Evolutionary conservation across 371 early-diverging fungal species (phyloP).

Genomic region (Batrachochytrium dendrobatidis): DNA sequence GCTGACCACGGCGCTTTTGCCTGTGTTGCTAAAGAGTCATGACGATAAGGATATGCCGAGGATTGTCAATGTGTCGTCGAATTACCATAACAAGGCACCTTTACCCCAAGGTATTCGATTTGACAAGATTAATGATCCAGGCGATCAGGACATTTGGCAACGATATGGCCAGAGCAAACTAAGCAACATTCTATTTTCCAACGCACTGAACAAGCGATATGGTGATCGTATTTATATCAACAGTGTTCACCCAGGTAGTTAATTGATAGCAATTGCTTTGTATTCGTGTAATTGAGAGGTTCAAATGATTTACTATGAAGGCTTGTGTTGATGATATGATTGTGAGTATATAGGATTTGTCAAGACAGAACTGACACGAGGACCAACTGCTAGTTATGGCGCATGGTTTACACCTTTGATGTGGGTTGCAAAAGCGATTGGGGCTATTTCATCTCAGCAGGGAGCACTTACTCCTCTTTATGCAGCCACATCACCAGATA

Average conservation of each 20-base stretch:
- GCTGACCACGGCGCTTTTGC: constrained; percentile 45
- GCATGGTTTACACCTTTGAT: background rate
- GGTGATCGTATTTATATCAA: constrained; percentile 14
- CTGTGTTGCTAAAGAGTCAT: constrained; percentile 30
- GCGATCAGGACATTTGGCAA: constrained; percentile 28
- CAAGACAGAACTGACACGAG: constrained; percentile 8
- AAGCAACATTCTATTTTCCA: constrained; percentile 58
- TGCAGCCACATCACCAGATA: constrained; percentile 14
- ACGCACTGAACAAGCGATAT: constrained; percentile 42
- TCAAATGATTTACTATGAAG: too few relatives aligned
- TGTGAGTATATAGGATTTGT: too few relatives aligned
- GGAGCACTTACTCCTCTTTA: constrained; percentile 14
- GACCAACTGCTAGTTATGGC: constrained; percentile 1
- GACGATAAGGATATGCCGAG: too few relatives aligned
- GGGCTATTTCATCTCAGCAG: constrained; percentile 2
- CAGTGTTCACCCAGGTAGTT: constrained; percentile 7
- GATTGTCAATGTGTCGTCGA: constrained; percentile 44
- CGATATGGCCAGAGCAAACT: constrained; percentile 57
- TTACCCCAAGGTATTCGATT: constrained; percentile 36
- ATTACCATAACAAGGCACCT: background rate
- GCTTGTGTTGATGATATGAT: too few relatives aligned
- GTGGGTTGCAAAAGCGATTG: background rate
- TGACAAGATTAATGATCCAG: constrained; percentile 23
- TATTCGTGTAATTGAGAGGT: too few relatives aligned
- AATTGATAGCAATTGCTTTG: background rate